phyloP scores from a whole-genome alignment of 306 rosid species.

The Lathyrus aphaca region DNA sequence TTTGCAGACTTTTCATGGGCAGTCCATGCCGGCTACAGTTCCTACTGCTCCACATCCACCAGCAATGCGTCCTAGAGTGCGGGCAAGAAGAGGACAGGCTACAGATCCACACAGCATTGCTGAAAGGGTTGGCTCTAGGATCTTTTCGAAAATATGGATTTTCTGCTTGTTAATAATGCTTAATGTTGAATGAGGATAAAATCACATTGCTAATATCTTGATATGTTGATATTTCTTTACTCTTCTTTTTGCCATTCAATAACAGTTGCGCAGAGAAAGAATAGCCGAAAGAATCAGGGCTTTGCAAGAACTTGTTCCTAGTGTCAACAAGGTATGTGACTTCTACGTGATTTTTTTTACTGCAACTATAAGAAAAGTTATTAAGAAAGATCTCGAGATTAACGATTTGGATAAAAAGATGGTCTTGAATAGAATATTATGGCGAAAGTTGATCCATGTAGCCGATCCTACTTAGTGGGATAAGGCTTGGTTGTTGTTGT shows the following conservation, averaged over 20 bases:
- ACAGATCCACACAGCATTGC: conserved; percentile 99
- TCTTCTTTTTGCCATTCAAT: conserved; percentile 33
- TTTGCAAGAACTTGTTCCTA: conserved; percentile 94
- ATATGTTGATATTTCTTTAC: conserved; percentile 1
- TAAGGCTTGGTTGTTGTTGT: too few species aligned
- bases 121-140: conserved; percentile 72
- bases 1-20: conserved; percentile 82
- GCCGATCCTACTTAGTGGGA: too few species aligned
- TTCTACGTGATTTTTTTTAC: conserved; percentile 27
- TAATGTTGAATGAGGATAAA: conserved; percentile 1
- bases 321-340: conserved; percentile 81
- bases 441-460: too few species aligned
- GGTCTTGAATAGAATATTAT: too few species aligned
- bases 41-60: conserved; percentile 83
- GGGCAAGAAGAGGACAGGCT: conserved; percentile 99
- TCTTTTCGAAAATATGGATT: conserved; percentile 23
- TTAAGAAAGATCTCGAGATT: too few species aligned
- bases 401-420: too few species aligned
- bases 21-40: conserved; percentile 64
- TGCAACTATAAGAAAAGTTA: not conserved
- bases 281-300: conserved; percentile 98
- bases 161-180: conserved; percentile 26
- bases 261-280: conserved; percentile 94
- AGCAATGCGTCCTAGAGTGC: conserved; percentile 91
- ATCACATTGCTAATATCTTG: conserved; percentile 10